A percentile compares a stretch with the other conserved stretches of the same genome.
phyloP scores from a whole-genome alignment of 2,329 filamentous ascomycete genomes.

The Tolypocladium ophioglossoides region DNA sequence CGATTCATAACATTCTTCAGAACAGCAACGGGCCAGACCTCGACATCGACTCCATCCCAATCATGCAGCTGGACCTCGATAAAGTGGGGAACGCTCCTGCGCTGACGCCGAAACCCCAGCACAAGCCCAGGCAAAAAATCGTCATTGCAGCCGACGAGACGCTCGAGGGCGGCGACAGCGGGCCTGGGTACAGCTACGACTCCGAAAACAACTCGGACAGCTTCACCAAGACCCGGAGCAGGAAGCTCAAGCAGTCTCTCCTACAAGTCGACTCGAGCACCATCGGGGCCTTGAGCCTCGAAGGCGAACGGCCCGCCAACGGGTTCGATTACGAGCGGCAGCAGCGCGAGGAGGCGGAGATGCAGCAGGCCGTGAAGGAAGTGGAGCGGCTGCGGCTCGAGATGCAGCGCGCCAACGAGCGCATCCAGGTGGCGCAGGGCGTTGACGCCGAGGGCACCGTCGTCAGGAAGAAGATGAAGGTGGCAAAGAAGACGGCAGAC shows the following conservation, averaged over 20 bases:
- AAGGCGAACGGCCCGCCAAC: conserved; percentile 25
- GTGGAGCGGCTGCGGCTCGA: conserved; percentile 78
- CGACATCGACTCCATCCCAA: conserved; percentile 90
- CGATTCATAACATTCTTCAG: conserved; percentile 66
- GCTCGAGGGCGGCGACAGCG: conserved; percentile 42
- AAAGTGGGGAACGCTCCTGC: conserved; percentile 26
- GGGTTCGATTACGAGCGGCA: conserved; percentile 52
- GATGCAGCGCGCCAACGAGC: conserved; percentile 75
- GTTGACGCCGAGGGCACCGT: conserved; percentile 54
- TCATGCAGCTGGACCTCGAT: conserved; percentile 81
- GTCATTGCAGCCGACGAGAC: conserved; percentile 66
- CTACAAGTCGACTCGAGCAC: conserved; percentile 82
- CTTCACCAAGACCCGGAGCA: conserved; percentile 35
- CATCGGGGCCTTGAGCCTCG: conserved; percentile 62
- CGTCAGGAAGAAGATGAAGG: conserved; percentile 52
- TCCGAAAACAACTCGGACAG: conserved; percentile 42
- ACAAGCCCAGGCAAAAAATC: conserved; percentile 47
- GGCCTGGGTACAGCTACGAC: conserved; percentile 37
- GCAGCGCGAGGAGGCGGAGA: conserved; percentile 73
- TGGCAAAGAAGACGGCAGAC: conserved; percentile 28
- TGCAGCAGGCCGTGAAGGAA: conserved; percentile 79
- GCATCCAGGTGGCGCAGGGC: conserved; percentile 61
- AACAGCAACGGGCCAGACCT: conserved; percentile 66
- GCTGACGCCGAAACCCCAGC: conserved; percentile 21
- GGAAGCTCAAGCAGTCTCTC: conserved; percentile 50